Base-by-base conservation (phyloP, 106 monocot genomes). In the Agapanthus africanus region DNA sequence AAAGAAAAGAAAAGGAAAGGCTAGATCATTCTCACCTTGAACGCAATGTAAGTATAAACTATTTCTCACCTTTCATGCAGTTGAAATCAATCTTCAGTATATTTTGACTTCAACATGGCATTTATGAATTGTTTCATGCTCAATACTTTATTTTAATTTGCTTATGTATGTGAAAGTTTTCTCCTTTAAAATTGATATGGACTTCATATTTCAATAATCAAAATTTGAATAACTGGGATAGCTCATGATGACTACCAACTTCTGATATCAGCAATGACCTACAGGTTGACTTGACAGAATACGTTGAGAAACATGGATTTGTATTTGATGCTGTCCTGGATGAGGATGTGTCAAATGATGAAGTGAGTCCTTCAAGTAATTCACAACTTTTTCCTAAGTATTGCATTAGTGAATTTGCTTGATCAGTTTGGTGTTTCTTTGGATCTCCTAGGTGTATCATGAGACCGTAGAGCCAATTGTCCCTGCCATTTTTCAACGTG, bases 321-420 rank as follows among this genome's bases (percentile, higher is more conserved):
- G 88, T 97, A 28, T 97, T 97, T 81, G 95, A 97, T 79, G 88
- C 91, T 52, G 95, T 92, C 4, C 72, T 97, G 47, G 88, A 91
- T 73, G 95, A 97, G 71, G 88, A 92, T 77, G 91, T 97, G 19
- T 92, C 95, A 57, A 97, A 97, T 82, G 95, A 92, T 69, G 82
- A 91, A 71, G 95, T 97, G 61, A 80, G 81, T 79, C 54, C 32
- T 32, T 21, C 21, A 49, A 39, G n/a, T 11, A 13, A 16, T 14
- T 2, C 34, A 13, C 11, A n/a, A n/a, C n/a, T 23, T 70, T 25
- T n/a, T n/a, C n/a, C n/a, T n/a, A n/a, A n/a, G n/a, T 40, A 36
- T 0, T 36, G 11, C 2, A n/a, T 28, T 35, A 18, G 41, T 7
- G 47, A 13, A 54, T 34, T 68, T 19, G 30, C 27, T 31, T 52